phyloP scores from a whole-genome alignment of 1,284 basidiomycete genomes.

The Trichosporon sp. region DNA sequence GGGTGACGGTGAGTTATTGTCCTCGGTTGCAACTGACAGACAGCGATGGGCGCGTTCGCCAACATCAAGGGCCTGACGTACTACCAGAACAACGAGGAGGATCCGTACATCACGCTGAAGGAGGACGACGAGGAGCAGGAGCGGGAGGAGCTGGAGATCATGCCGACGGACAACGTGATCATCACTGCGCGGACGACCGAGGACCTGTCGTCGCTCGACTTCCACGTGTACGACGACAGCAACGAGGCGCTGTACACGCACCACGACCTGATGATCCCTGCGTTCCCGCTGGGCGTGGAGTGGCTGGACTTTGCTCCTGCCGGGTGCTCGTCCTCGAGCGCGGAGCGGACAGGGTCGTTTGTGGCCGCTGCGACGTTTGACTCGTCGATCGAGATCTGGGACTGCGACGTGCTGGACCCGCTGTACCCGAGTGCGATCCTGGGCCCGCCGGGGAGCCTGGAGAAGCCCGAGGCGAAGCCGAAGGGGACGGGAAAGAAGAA shows the following conservation, averaged over 20 bases:
- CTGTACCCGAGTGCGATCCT: slow-evolving; percentile 92
- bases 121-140: slow-evolving; percentile 78
- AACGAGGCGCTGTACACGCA: slow-evolving; percentile 93
- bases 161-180: slow-evolving; percentile 86
- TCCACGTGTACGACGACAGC: slow-evolving; percentile 89
- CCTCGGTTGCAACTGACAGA: background rate
- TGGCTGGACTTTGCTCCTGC: slow-evolving; percentile 83
- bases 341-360: slow-evolving; percentile 66
- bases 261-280: slow-evolving; percentile 96
- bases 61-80: slow-evolving; percentile 93
- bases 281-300: slow-evolving; percentile 96
- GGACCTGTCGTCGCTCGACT: slow-evolving; percentile 91
- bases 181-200: slow-evolving; percentile 94
- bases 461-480: slow-evolving; percentile 71
- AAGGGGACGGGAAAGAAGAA: slow-evolving; percentile 90
- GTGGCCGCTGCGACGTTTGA: slow-evolving; percentile 96
- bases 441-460: slow-evolving; percentile 62
- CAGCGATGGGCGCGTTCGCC: slow-evolving; percentile 82
- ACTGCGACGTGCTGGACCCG: slow-evolving; percentile 85
- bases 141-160: slow-evolving; percentile 82
- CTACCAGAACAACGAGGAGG: slow-evolving; percentile 86
- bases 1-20: slow-evolving; percentile 56
- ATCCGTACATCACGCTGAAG: slow-evolving; percentile 95
- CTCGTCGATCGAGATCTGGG: slow-evolving; percentile 98
- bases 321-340: slow-evolving; percentile 27